Evolutionary conservation across 495 filamentous ascomycete species (phyloP), one percentile per base, ranked within the genome.

Genomic region (Pyrenula massariospora): DNA sequence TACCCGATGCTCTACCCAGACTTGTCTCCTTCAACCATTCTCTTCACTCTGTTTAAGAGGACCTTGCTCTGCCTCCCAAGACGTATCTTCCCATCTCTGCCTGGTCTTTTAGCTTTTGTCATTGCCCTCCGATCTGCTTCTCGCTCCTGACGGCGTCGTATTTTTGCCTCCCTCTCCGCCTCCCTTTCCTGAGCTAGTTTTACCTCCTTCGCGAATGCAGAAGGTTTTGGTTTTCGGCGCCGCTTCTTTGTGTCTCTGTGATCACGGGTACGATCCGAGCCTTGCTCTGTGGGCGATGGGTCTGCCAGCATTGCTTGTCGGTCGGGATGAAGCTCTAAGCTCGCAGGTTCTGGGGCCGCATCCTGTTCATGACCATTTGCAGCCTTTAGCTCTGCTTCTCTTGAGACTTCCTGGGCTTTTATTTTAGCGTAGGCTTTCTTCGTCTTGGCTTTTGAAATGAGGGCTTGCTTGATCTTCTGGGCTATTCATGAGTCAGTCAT

Each of bases 351-450:
- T 21, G 36, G 55, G 20, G 50, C 51, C 22, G 55, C 22, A 25
- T 54, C 24, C 31, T 59, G 53, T 12, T 50, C 31, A 21, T 31
- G 50, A 19, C 31, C 52, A 2, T 56, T 53, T 49, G 22, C 52
- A 2, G 48, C 54, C 22, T 31, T 57, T 52, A 3, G 31, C 0
- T 22, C 5, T 42, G 15, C 5, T 15, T 42, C 31, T 42, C 31
- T 42, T 15, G 65, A 67, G 25, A 69, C 64, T 67, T 82, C 79
- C 56, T 77, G 74, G 48, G 81, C 82, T 66, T 91, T 89, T 56
- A 95, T 72, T 69, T 96, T 98, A 62, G 84, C 87, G 67, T 95
- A 96, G 49, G 87, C 77, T 70, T 95, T 96, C 70, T 91, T 95
- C 52, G 95, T 77, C 70, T 96, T 95, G 62, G 92, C 91, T 69